These are phyloP conservation scores for Hebeloma cylindrosporum DNA, from an alignment of 768 basidiomycete genomes.

Conservation along the genomic window DNA sequence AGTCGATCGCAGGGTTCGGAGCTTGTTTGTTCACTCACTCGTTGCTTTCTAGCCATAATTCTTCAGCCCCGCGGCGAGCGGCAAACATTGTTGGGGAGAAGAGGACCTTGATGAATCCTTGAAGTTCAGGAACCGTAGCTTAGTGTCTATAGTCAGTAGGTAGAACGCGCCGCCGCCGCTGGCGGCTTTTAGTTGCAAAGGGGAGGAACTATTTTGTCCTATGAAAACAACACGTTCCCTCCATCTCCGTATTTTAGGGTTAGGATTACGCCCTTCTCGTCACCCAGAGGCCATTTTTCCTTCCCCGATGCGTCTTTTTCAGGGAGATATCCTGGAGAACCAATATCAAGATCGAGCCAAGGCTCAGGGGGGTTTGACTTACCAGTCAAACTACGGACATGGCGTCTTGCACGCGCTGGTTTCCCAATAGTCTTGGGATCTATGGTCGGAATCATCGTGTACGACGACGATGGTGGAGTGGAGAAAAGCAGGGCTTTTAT, in stretches of 20 bases:
- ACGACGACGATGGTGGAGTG: slow-evolving; percentile 12
- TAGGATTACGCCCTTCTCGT: too few relatives aligned
- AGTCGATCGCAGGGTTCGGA: slow-evolving; percentile 72
- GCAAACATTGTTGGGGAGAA: too few relatives aligned
- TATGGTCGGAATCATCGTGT: slow-evolving; percentile 62
- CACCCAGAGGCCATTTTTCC: slow-evolving; percentile 84
- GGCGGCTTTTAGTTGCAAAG: too few relatives aligned
- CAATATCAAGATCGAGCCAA: slow-evolving; percentile 1
- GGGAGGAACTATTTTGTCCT: too few relatives aligned
- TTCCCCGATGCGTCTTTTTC: slow-evolving; percentile 75
- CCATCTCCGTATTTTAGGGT: too few relatives aligned
- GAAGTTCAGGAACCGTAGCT: too few relatives aligned
- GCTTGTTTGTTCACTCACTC: slow-evolving; percentile 33
- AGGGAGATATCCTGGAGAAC: slow-evolving; percentile 64
- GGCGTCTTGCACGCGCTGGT: slow-evolving; percentile 56
- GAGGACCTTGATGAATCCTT: too few relatives aligned
- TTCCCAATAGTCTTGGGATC: slow-evolving; percentile 67
- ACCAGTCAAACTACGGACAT: slow-evolving; percentile 72
- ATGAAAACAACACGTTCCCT: too few relatives aligned
- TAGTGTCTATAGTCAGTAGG: too few relatives aligned
- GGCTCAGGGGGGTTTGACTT: slow-evolving; percentile 5
- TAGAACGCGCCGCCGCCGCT: too few relatives aligned
- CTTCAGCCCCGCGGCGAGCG: too few relatives aligned
- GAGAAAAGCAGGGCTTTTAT: slow-evolving; percentile 3
- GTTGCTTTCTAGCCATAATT: too few relatives aligned